These are phyloP conservation scores for Pichia eremophila DNA, from an alignment of 805 yeast species.

Conservation along the genomic window DNA sequence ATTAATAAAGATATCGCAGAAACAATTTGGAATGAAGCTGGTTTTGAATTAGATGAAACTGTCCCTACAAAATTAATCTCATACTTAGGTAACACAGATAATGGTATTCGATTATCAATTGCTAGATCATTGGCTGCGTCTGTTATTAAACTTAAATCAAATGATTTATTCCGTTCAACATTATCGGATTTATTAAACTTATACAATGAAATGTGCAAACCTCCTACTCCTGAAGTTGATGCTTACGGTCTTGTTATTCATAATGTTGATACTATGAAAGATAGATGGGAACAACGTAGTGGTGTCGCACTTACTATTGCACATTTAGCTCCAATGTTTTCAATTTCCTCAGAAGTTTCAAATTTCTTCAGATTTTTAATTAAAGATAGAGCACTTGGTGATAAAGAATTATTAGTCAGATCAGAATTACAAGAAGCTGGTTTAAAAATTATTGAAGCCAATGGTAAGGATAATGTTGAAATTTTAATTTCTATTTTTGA, in stretches of 20 bases:
- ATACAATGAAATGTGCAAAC: conserved; percentile 53
- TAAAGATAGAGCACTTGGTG: conserved; percentile 60
- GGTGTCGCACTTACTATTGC: conserved; percentile 67
- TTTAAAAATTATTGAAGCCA: conserved; percentile 51
- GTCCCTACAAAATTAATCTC: conserved; percentile 39
- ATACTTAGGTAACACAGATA: conserved; percentile 45
- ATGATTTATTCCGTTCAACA: conserved; percentile 23
- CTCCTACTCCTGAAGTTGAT: conserved; percentile 71
- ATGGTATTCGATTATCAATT: conserved; percentile 63
- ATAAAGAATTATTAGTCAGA: conserved; percentile 60
- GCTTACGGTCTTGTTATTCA: conserved; percentile 71
- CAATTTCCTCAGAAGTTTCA: conserved; percentile 34
- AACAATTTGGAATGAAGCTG: conserved; percentile 80
- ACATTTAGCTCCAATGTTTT: conserved; percentile 41
- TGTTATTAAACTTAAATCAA: conserved; percentile 25
- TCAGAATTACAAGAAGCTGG: conserved; percentile 90
- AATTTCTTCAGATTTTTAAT: conserved; percentile 50
- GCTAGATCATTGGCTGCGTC: conserved; percentile 66
- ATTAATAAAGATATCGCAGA: conserved; percentile 54
- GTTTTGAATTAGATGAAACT: conserved; percentile 34
- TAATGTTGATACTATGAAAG: conserved; percentile 50
- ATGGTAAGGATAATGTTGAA: conserved; percentile 65
- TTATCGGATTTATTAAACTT: conserved; percentile 40
- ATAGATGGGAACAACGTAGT: conserved; percentile 77
- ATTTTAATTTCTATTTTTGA: conserved; percentile 76